Base-by-base conservation (phyloP, 306 rosid species). In the Ceratonia siliqua region DNA sequence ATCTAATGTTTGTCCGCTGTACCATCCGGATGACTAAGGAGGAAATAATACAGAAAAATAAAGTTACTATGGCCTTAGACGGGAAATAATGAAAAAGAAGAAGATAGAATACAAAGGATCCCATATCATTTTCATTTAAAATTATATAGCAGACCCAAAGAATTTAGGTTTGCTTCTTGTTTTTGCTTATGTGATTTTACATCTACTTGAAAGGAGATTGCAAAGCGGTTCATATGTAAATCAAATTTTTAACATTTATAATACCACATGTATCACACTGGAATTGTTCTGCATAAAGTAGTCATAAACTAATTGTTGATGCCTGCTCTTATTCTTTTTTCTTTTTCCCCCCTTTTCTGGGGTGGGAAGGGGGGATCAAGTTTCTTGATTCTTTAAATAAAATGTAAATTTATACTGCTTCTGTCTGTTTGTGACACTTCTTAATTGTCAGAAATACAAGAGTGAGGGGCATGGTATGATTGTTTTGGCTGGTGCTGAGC, bases 401-500 rank as follows among this genome's bases (percentile, higher is more conserved):
- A 56, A 64, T 45, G 36, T 58, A 14, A 54, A 69, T 21, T 2
- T 21, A 12, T 70, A 67, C 32, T 42, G 70, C 6, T 75, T 69
- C 61, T 49, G 25, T 53, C 62, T 68, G 42, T 20, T 46, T 50
- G 53, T 62, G 39, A 78, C 76, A 53, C 43, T 35, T 4, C 35
- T 73, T 59, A 15, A 66, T 81, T 73, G 39, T 63, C 91, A 91
- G 98, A 89, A 78, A 71, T 94, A 94, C 91, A 88, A 87, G 85
- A 82, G 82, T 33, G 91, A 89, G 71, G 98, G 97, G 58, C 85
- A 88, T 32, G 90, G 77, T 36, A 88, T 89, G 24, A 87, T 94
- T 68, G 86, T 94, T 75, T 71, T 94, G 57, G 98, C 98, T 45
- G 97, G 98, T 66, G 92, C 98, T 27, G 97, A 94, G 79, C 91